Base-by-base conservation (phyloP, 345 rosid species). In the Euphorbia tirucalli region DNA sequence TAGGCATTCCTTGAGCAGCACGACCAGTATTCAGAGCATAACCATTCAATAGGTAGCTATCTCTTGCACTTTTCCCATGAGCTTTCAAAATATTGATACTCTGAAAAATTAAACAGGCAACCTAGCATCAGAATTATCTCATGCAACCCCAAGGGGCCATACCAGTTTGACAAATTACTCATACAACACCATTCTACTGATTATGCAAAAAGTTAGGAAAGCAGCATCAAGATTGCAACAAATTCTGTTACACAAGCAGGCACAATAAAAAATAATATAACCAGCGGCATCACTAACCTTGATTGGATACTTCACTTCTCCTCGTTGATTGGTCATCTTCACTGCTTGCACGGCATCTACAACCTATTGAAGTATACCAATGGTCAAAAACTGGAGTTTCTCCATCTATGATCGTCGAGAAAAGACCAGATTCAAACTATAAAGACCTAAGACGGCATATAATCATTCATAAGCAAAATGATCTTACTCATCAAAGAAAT, bases 1-100 rank as follows among this genome's bases (percentile, higher is more conserved):
- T 70, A 64, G 96, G 98, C 97, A 95, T 93, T 75, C 99, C 99
- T 82, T 91, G 99, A 43, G 99, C 97, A 78, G 98, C 96, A 73
- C 94, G 96, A 3, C 96, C 97, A 67, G 98, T 87, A 70, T 90
- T 88, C 70, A 95, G 83, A 25, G 99, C 99, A 78, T 93, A 91
- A 13, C 99, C 99, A 77, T 90, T 89, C 82, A 95, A 78, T 70
- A 95, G 78, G 76, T 86, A 91, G 84, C 98, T 95, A 14, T 90
- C 97, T 79, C 82, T 93, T 31, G 96, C 98, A 81, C 98, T 93
- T 82, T 89, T 80, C 14, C 96, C 98, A 80, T 96, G 99, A 71
- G 99, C 96, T 86, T 93, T 96, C 76, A 96, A 83, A 79, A 89
- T 81, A 75, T 91, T 96, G 74, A 93, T 90, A 7, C 96, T 90